These are phyloP conservation scores for Brassica rapa DNA, from an alignment of 345 rosid species.

Conservation along the genomic window DNA sequence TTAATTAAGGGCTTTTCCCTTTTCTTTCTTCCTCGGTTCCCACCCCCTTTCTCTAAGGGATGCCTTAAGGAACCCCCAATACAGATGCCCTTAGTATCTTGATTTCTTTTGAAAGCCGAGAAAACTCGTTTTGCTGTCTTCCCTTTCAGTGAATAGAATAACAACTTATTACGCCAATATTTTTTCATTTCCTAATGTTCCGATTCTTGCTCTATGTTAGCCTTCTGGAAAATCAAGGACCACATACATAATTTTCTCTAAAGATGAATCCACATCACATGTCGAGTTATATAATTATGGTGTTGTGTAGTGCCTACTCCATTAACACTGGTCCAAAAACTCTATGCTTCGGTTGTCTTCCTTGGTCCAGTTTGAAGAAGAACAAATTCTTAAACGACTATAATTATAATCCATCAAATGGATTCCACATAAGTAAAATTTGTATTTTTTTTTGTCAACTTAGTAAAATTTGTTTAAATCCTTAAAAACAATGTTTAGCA, in stretches of 20 bases:
- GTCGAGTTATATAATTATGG: slow-evolving; percentile 10
- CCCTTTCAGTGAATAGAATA: slow-evolving; percentile 6
- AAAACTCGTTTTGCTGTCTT: slow-evolving; percentile 5
- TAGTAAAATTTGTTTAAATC: slow-evolving; percentile 4
- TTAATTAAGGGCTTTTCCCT: too few species aligned
- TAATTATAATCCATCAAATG: slow-evolving; percentile 1
- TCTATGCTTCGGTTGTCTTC: slow-evolving; percentile 18
- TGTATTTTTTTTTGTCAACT: background rate
- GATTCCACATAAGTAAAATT: background rate
- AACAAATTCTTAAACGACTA: slow-evolving; percentile 17
- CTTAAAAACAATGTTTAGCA: too few species aligned
- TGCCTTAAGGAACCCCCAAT: too few species aligned
- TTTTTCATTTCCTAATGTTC: slow-evolving; percentile 19
- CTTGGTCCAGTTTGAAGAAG: slow-evolving; percentile 21
- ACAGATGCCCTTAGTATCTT: too few species aligned
- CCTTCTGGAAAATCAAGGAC: slow-evolving; percentile 16
- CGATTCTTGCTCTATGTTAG: slow-evolving; percentile 22
- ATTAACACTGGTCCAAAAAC: slow-evolving; percentile 15
- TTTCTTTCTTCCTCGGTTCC: too few species aligned
- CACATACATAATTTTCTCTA: background rate
- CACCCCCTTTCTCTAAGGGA: too few species aligned
- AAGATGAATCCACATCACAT: slow-evolving; percentile 5
- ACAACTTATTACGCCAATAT: slow-evolving; percentile 1
- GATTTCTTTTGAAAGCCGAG: slow-evolving; percentile 2
- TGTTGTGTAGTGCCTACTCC: slow-evolving; percentile 15